A percentile compares a stretch with the other conserved stretches of the same genome.
Conservation (phyloP, 805 yeast species). For the Kluyveromyces wickerhamii region DNA sequence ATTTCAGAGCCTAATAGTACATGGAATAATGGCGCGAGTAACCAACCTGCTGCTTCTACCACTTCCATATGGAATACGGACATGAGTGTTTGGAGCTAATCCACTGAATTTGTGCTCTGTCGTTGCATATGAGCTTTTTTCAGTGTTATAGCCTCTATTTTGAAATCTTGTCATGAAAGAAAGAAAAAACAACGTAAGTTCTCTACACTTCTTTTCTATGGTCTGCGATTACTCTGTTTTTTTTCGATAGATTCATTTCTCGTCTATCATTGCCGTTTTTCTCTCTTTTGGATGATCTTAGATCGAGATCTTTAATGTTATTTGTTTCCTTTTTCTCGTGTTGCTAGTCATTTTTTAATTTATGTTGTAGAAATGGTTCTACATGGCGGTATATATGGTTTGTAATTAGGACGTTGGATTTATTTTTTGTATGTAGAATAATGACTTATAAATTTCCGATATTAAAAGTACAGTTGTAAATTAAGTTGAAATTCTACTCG, state of each 20-base stretch:
- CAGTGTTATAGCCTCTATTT: no score
- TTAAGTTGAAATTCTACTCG: no score
- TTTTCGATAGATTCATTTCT: no score
- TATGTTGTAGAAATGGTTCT: not conserved
- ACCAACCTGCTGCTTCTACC: not conserved
- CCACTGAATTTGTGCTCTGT: not conserved
- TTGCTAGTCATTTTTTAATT: not conserved
- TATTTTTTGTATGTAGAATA: not conserved
- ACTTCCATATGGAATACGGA: conserved; percentile 27
- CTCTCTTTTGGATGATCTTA: no score
- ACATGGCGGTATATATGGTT: conserved; percentile 2
- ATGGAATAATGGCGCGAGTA: not conserved
- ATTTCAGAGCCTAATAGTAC: not conserved
- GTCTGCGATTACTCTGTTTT: no score
- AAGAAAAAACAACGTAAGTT: no score
- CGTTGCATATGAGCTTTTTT: no score
- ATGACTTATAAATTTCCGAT: conserved; percentile 1
- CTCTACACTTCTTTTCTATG: no score
- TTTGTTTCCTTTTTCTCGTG: not conserved
- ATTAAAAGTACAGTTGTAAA: no score
- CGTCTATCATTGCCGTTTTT: no score
- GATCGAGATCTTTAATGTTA: no score
- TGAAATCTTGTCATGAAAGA: no score
- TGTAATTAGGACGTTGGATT: not conserved
- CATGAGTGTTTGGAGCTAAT: conserved; percentile 35